Conservation (phyloP, 1,284 basidiomycete genomes). For the Taiwanofungus camphoratus region DNA sequence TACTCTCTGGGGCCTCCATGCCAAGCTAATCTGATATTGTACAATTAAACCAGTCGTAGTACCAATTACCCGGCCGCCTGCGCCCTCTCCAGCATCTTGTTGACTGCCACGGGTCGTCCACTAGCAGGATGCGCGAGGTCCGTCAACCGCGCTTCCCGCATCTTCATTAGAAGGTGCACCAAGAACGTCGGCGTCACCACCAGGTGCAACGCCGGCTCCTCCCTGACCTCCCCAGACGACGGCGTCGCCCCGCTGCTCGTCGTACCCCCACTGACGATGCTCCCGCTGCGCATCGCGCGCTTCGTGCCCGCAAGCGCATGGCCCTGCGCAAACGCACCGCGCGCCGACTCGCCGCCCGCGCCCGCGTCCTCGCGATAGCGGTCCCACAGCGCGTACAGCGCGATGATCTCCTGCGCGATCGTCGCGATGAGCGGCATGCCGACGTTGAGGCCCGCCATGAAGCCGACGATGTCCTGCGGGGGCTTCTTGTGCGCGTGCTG, state of each 20-base stretch:
- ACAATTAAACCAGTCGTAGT: too few species aligned
- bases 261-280: slow-evolving; percentile 16
- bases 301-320: slow-evolving; percentile 10
- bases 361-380: slow-evolving; percentile 59
- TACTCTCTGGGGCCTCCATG: too few species aligned
- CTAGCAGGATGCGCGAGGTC: slow-evolving; percentile 52
- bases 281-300: slow-evolving; percentile 21
- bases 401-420: slow-evolving; percentile 87
- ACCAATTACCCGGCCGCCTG: slow-evolving; percentile 47
- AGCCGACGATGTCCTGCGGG: slow-evolving; percentile 67
- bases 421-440: slow-evolving; percentile 80
- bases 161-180: slow-evolving; percentile 49
- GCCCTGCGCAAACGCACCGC: slow-evolving; percentile 13
- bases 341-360: slow-evolving; percentile 21
- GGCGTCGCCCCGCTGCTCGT: slow-evolving; percentile 19
- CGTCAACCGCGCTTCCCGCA: slow-evolving; percentile 63
- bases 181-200: slow-evolving; percentile 50
- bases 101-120: slow-evolving; percentile 46
- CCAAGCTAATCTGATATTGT: too few species aligned
- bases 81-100: slow-evolving; percentile 64
- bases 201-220: slow-evolving; percentile 26
- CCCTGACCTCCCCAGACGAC: slow-evolving; percentile 20
- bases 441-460: slow-evolving; percentile 83
- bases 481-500: slow-evolving; percentile 32
- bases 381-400: slow-evolving; percentile 86